Conservation (phyloP, 352 stramenopile genomes). For the Aphanomyces euteiches region DNA sequence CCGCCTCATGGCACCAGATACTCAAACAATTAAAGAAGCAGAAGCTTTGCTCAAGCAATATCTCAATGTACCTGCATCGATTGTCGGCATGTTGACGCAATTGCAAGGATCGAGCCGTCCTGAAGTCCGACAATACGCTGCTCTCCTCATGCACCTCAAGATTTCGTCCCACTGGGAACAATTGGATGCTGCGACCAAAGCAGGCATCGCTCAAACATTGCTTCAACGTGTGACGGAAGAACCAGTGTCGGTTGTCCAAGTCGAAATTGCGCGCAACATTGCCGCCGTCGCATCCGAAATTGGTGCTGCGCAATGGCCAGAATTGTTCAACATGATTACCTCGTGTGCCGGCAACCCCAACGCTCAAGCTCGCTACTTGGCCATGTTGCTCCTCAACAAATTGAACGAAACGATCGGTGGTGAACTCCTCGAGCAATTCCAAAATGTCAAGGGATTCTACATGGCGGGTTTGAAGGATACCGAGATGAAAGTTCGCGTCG, state of each 20-base stretch:
- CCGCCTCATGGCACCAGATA: slow-evolving; percentile 93
- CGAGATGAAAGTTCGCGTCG: slow-evolving; percentile 77
- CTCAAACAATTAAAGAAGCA: slow-evolving; percentile 92
- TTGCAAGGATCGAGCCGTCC: slow-evolving; percentile 71
- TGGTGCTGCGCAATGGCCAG: slow-evolving; percentile 82
- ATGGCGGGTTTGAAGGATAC: slow-evolving; percentile 66
- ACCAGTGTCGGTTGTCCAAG: slow-evolving; percentile 83
- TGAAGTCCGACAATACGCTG: slow-evolving; percentile 88
- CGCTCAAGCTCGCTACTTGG: slow-evolving; percentile 83
- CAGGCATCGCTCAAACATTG: slow-evolving; percentile 84
- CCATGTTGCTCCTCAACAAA: slow-evolving; percentile 91
- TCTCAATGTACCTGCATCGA: slow-evolving; percentile 85
- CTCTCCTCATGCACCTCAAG: slow-evolving; percentile 93
- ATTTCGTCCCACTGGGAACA: slow-evolving; percentile 91
- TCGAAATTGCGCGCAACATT: slow-evolving; percentile 78
- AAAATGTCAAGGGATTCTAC: slow-evolving; percentile 76
- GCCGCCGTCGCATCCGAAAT: slow-evolving; percentile 77
- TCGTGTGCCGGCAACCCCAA: slow-evolving; percentile 70
- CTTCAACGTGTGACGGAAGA: slow-evolving; percentile 82
- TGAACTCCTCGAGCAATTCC: slow-evolving; percentile 76
- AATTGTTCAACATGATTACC: slow-evolving; percentile 94
- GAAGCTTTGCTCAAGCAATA: slow-evolving; percentile 91
- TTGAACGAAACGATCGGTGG: slow-evolving; percentile 91
- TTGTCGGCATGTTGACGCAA: slow-evolving; percentile 87
- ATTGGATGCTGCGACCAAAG: slow-evolving; percentile 76